Evolutionary conservation across 108 stramenopile genomes (phyloP).

Genomic region (Schizochytrium sp.): DNA sequence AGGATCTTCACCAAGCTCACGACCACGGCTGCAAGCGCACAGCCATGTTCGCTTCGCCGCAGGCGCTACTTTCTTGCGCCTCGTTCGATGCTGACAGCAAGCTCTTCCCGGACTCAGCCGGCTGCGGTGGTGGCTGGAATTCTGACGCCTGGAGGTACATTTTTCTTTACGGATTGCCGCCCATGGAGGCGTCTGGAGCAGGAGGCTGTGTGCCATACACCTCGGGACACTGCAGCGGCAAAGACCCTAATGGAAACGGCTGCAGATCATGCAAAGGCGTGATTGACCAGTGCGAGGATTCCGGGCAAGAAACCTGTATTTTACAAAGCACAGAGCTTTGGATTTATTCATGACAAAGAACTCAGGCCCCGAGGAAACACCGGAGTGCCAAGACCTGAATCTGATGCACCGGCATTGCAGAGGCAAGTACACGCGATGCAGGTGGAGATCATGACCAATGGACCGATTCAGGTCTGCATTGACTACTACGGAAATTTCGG

Average conservation of each 20-base stretch:
- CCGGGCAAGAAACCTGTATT: constrained; percentile 14
- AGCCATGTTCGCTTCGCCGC: constrained; percentile 20
- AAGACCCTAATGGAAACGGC: constrained; percentile 13
- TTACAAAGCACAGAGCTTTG: constrained; percentile 5
- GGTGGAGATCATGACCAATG: constrained; percentile 59
- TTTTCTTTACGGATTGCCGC: constrained; percentile 11
- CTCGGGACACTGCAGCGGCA: constrained; percentile 41
- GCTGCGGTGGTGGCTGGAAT: constrained; percentile 45
- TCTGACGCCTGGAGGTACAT: constrained; percentile 50
- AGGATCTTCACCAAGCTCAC: constrained; percentile 36
- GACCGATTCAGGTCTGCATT: constrained; percentile 57
- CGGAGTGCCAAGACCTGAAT: background rate
- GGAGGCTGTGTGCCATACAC: constrained; percentile 49
- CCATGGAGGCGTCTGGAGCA: background rate
- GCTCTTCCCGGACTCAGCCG: constrained; percentile 61
- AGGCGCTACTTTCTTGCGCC: constrained; percentile 28
- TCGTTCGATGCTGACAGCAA: background rate
- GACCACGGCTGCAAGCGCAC: constrained; percentile 62
- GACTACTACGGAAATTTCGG: constrained; percentile 58
- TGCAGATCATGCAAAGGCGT: constrained; percentile 45
- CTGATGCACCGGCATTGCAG: background rate
- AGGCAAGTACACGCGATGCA: constrained; percentile 46
- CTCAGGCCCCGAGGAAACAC: constrained; percentile 2
- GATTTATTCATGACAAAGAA: background rate
- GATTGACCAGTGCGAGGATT: constrained; percentile 51